Conservation (phyloP, 371 early-diverging fungal genomes). For the Mucor plumbeus region DNA sequence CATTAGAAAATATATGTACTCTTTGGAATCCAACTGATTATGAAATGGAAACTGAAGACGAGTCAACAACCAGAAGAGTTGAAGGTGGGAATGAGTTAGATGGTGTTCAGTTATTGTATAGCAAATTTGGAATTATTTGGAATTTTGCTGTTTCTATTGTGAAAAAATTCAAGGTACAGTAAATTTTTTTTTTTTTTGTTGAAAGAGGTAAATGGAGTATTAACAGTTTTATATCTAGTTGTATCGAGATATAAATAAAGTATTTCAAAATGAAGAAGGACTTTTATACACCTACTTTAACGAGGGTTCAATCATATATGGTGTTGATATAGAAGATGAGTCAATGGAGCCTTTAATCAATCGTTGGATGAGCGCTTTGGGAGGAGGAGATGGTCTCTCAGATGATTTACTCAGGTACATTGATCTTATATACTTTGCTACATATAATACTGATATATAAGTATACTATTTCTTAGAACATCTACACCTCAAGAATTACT, state of each 20-base stretch:
- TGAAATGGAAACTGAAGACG: constrained; percentile 35
- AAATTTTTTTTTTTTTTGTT: too few relatives aligned
- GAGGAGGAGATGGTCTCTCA: constrained; percentile 38
- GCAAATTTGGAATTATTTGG: constrained; percentile 51
- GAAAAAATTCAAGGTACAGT: constrained; percentile 41
- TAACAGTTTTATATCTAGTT: constrained; percentile 20
- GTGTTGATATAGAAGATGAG: constrained; percentile 25
- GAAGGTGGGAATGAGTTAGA: constrained; percentile 38
- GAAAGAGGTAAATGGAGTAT: background rate
- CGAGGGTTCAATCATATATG: constrained; percentile 35
- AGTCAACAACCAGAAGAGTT: constrained; percentile 16
- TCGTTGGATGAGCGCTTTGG: constrained; percentile 43
- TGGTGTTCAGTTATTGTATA: constrained; percentile 38
- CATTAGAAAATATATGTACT: constrained; percentile 47
- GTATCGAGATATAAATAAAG: constrained; percentile 32
- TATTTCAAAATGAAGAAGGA: constrained; percentile 36
- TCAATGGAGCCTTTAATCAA: constrained; percentile 35
- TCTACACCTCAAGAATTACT: constrained; percentile 39
- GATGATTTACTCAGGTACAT: constrained; percentile 37
- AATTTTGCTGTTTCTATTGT: constrained; percentile 36
- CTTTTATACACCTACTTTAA: constrained; percentile 44
- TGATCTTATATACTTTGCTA: background rate
- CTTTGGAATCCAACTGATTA: constrained; percentile 36
- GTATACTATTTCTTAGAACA: constrained; percentile 9
- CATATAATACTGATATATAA: background rate